phyloP scores from a whole-genome alignment of 179 eudicot species.

The Beta lomatogona region DNA sequence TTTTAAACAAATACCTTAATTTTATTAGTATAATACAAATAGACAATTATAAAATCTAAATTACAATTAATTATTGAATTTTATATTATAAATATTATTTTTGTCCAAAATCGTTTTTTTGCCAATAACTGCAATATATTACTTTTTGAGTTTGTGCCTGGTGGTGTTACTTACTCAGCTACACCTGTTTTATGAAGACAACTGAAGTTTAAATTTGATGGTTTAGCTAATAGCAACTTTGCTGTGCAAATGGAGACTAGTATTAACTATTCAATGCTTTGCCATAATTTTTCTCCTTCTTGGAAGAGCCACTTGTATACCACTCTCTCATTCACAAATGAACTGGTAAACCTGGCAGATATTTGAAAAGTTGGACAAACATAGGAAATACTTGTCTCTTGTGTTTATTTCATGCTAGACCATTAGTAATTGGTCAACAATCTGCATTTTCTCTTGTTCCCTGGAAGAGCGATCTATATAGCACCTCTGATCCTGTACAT shows the following conservation, averaged over 20 bases:
- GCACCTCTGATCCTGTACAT: neutral
- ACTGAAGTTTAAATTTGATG: neutral
- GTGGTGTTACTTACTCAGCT: neutral
- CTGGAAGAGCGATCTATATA: neutral
- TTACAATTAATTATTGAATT: no score
- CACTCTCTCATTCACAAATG: neutral
- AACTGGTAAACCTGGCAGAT: neutral
- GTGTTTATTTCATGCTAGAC: neutral
- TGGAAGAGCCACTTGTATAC: neutral
- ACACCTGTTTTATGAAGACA: neutral
- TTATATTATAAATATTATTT: no score
- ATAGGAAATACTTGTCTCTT: neutral
- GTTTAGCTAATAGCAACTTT: neutral
- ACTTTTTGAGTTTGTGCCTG: neutral
- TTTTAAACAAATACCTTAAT: no score
- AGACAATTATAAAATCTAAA: no score
- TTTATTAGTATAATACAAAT: no score
- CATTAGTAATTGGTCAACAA: neutral
- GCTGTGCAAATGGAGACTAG: neutral
- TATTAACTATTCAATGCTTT: neutral
- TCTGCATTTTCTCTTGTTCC: slow-evolving; percentile 2
- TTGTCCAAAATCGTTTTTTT: no score
- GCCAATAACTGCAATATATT: neutral
- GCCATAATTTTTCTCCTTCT: neutral
- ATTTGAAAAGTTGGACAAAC: neutral